These are phyloP conservation scores for Aspergillus cristatus DNA, from an alignment of 495 filamentous ascomycete genomes.

Conservation along the genomic window DNA sequence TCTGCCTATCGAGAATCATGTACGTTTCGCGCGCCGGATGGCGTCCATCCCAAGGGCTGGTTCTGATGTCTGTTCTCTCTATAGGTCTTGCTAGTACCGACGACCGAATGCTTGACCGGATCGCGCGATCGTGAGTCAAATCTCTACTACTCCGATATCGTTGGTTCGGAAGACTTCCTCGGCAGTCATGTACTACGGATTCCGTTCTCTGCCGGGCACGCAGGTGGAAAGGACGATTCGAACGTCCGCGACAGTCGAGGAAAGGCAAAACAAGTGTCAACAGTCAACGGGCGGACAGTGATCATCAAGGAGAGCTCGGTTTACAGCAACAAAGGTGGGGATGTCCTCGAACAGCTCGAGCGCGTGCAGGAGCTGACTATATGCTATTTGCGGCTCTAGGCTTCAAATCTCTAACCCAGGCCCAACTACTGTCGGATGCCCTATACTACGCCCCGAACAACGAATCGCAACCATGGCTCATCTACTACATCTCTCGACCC, in stretches of 20 bases:
- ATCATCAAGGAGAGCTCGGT: constrained; percentile 90
- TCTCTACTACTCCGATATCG: constrained; percentile 66
- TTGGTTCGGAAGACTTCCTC: constrained; percentile 85
- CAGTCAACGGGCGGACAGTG: constrained; percentile 85
- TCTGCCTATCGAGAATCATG: constrained; percentile 82
- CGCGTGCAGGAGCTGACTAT: no score
- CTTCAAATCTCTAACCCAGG: constrained; percentile 85
- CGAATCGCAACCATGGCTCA: constrained; percentile 83
- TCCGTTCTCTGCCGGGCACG: constrained; percentile 44
- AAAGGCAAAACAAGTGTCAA: constrained; percentile 88
- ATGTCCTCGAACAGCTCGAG: not conserved
- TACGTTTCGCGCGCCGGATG: constrained; percentile 24
- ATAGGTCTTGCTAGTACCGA: constrained; percentile 84
- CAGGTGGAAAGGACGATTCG: constrained; percentile 54
- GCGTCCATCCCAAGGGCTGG: not conserved
- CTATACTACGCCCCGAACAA: constrained; percentile 80
- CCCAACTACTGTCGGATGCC: constrained; percentile 75
- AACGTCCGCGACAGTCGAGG: constrained; percentile 83
- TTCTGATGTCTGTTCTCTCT: constrained; percentile 6
- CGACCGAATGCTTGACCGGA: constrained; percentile 80
- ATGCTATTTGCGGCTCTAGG: constrained; percentile 51
- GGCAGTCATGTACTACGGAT: constrained; percentile 94
- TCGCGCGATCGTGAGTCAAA: constrained; percentile 84
- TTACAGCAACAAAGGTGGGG: constrained; percentile 89
- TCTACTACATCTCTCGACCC: constrained; percentile 95